A percentile compares a stretch with the other conserved stretches of the same genome.
Conservation (phyloP, 2,329 filamentous ascomycete genomes). For the Fusarium penzigii region DNA sequence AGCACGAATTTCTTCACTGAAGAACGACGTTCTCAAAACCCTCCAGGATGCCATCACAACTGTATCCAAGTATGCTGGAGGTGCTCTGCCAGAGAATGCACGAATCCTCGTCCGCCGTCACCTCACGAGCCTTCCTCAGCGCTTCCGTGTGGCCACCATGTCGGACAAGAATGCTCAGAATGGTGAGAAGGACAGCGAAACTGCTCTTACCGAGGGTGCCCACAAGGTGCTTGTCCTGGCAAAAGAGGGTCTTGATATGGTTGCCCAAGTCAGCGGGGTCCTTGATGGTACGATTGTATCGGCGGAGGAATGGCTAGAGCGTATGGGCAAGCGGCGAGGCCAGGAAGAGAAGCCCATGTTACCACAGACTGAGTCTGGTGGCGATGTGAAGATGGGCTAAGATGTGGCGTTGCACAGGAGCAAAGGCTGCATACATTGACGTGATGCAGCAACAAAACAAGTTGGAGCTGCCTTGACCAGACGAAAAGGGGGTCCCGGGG, state of each 20-base stretch:
- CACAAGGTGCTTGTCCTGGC: slow-evolving; percentile 83
- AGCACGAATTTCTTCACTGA: slow-evolving; percentile 66
- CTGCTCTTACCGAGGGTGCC: slow-evolving; percentile 54
- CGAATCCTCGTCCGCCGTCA: slow-evolving; percentile 79
- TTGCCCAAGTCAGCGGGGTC: slow-evolving; percentile 84
- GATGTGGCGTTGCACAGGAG: background rate
- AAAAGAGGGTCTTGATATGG: slow-evolving; percentile 90
- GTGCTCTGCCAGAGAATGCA: slow-evolving; percentile 87
- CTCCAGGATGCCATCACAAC: slow-evolving; percentile 80
- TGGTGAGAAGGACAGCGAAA: slow-evolving; percentile 37
- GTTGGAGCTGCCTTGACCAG: no score
- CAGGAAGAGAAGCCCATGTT: slow-evolving; percentile 31
- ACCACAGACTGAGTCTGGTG: slow-evolving; percentile 28
- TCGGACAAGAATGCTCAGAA: slow-evolving; percentile 30
- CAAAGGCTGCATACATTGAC: no score
- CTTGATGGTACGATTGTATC: slow-evolving; percentile 87
- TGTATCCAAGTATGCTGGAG: slow-evolving; percentile 89
- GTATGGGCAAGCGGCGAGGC: slow-evolving; percentile 55
- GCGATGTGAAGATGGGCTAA: slow-evolving; percentile 33
- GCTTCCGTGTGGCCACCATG: slow-evolving; percentile 74
- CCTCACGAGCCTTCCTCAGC: slow-evolving; percentile 79
- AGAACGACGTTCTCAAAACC: slow-evolving; percentile 72
- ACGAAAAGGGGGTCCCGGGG: no score
- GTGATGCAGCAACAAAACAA: no score
- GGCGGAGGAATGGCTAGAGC: slow-evolving; percentile 88